Evolutionary conservation across 2,329 filamentous ascomycete genomes (phyloP).

Genomic region (Verticillium dahliae): DNA sequence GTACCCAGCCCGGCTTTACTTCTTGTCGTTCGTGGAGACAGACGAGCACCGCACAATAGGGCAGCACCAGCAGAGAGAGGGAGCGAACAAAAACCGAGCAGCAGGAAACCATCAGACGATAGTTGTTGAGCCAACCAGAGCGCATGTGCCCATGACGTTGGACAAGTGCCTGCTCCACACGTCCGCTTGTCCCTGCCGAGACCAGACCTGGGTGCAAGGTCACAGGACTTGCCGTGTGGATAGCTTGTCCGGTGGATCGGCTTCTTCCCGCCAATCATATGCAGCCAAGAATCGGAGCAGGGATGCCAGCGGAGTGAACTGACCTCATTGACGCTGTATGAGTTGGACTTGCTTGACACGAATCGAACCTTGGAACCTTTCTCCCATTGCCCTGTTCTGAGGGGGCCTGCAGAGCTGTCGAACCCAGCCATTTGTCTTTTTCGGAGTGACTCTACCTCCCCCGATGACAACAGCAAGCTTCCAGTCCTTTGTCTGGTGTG

Average conservation of each 20-base stretch:
- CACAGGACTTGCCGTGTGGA: neutral
- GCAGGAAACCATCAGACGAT: neutral
- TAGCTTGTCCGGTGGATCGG: neutral
- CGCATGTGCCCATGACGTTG: neutral
- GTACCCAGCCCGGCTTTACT: too few relatives aligned
- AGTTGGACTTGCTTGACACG: neutral
- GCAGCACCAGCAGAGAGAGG: neutral
- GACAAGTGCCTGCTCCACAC: neutral
- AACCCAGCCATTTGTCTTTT: neutral
- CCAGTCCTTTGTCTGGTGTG: neutral
- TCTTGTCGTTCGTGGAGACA: too few relatives aligned
- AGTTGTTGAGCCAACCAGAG: neutral
- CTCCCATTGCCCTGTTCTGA: neutral
- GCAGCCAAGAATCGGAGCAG: neutral
- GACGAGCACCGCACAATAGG: too few relatives aligned
- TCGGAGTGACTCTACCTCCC: too few relatives aligned
- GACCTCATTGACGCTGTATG: neutral
- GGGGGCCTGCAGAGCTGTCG: neutral
- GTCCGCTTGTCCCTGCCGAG: neutral
- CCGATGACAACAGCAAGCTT: neutral
- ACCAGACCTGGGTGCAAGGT: neutral
- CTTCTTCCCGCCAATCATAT: neutral
- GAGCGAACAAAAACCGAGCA: neutral
- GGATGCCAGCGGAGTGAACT: neutral
- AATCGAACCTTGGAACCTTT: neutral